Evolutionary conservation across 257 asterid genomes (phyloP).

Genomic region (Fraxinus pennsylvanica): DNA sequence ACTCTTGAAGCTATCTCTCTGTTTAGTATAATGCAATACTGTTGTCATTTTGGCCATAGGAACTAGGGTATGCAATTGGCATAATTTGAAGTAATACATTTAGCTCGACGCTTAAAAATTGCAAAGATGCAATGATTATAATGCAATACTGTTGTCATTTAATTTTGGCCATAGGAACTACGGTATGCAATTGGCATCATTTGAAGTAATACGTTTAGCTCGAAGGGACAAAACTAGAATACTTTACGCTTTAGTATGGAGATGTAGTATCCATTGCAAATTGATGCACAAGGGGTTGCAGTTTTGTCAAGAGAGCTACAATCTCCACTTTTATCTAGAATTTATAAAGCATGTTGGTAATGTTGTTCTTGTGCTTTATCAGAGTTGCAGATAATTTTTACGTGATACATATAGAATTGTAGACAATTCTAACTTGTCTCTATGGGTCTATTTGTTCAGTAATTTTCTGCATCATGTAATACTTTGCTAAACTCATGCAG

Average conservation of each 20-base stretch:
- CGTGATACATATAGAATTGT: neutral
- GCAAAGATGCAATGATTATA: neutral
- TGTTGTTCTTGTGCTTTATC: neutral
- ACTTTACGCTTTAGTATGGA: neutral
- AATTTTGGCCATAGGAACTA: neutral
- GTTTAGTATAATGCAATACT: neutral
- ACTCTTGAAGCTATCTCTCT: neutral
- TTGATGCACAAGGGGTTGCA: neutral
- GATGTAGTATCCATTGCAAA: neutral
- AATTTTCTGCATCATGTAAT: slow-evolving; percentile 24
- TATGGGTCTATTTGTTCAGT: neutral
- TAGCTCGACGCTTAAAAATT: neutral
- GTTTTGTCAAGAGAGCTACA: neutral
- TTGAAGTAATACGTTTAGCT: slow-evolving; percentile 3
- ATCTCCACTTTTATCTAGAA: neutral
- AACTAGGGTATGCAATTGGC: too few relatives aligned
- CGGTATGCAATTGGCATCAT: neutral
- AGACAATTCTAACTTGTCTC: neutral
- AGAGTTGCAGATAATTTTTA: too few relatives aligned
- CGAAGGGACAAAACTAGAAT: slow-evolving; percentile 9
- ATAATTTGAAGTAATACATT: too few relatives aligned
- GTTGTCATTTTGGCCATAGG: too few relatives aligned
- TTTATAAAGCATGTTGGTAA: neutral
- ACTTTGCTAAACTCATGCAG: slow-evolving; percentile 31
- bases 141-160: neutral